A percentile compares a stretch with the other conserved stretches of the same genome.
phyloP scores from a whole-genome alignment of 2,329 filamentous ascomycete genomes.

The Monosporascus sp. region DNA sequence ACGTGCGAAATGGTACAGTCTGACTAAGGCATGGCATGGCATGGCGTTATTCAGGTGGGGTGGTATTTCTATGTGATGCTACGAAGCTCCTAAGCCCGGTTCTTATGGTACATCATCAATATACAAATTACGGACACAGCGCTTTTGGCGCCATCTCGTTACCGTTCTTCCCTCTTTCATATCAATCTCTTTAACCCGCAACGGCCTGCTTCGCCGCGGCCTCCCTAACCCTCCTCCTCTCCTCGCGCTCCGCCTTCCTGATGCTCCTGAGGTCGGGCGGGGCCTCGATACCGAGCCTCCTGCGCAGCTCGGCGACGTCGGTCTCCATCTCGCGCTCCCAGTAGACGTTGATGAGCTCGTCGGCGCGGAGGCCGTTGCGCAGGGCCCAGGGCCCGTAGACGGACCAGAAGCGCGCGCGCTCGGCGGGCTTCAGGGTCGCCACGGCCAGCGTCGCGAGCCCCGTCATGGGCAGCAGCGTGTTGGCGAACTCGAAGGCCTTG shows the following conservation, averaged over 20 bases:
- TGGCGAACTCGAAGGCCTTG: slow-evolving; percentile 96
- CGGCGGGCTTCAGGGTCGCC: slow-evolving; percentile 76
- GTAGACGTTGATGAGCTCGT: slow-evolving; percentile 90
- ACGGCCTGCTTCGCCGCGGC: slow-evolving; percentile 11
- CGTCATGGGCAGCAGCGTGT: slow-evolving; percentile 92
- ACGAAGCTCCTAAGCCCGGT: neutral
- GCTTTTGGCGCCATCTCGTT: neutral
- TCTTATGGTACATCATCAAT: neutral
- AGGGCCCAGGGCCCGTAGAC: slow-evolving; percentile 90
- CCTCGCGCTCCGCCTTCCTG: slow-evolving; percentile 62
- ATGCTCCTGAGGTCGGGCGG: slow-evolving; percentile 82
- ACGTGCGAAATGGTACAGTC: neutral
- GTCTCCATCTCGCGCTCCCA: slow-evolving; percentile 93
- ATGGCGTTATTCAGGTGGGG: neutral
- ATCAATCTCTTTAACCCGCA: slow-evolving; percentile 6
- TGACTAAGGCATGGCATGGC: neutral
- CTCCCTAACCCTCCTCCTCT: slow-evolving; percentile 60
- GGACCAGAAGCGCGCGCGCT: slow-evolving; percentile 67
- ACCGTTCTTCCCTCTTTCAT: neutral
- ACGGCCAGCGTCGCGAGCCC: slow-evolving; percentile 80
- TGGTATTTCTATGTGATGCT: neutral
- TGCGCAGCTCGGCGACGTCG: slow-evolving; percentile 70
- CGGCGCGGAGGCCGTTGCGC: slow-evolving; percentile 67
- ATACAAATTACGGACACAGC: neutral
- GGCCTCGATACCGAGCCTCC: slow-evolving; percentile 74